Evolutionary conservation across 2,329 filamentous ascomycete species (phyloP).

Genomic region (Diaporthe citrichinensis): DNA sequence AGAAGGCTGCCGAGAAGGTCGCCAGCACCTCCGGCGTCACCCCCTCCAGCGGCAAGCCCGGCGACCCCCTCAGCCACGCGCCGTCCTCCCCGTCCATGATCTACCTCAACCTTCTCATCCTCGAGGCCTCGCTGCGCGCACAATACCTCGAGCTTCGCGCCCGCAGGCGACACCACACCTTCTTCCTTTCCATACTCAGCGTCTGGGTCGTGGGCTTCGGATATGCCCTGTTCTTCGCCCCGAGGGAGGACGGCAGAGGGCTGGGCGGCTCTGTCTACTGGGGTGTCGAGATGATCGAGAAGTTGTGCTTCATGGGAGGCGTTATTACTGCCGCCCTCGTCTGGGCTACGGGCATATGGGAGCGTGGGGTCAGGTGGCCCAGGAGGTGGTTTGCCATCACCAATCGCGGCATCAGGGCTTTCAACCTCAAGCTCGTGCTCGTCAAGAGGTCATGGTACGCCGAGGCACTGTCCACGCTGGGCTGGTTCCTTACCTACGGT

Average conservation of each 20-base stretch:
- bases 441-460: slow-evolving; percentile 86
- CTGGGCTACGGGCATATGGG: slow-evolving; percentile 97
- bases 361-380: slow-evolving; percentile 94
- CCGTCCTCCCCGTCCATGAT: slow-evolving; percentile 96
- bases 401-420: slow-evolving; percentile 89
- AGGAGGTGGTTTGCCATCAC: slow-evolving; percentile 90
- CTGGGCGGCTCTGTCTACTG: slow-evolving; percentile 96
- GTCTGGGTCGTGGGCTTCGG: slow-evolving; percentile 88
- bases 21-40: slow-evolving; percentile 59
- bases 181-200: slow-evolving; percentile 85
- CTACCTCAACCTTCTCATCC: slow-evolving; percentile 96
- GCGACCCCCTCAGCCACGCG: slow-evolving; percentile 83
- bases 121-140: slow-evolving; percentile 92
- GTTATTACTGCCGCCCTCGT: slow-evolving; percentile 88
- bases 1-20: slow-evolving; percentile 62
- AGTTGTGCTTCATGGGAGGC: slow-evolving; percentile 91
- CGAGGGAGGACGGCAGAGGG: slow-evolving; percentile 92
- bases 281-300: slow-evolving; percentile 91
- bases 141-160: slow-evolving; percentile 94
- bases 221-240: slow-evolving; percentile 93
- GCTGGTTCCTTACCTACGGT: slow-evolving; percentile 84
- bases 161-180: slow-evolving; percentile 90
- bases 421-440: slow-evolving; percentile 97
- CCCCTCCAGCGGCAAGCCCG: slow-evolving; percentile 60
- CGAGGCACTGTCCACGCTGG: slow-evolving; percentile 79